Evolutionary conservation across 1,284 basidiomycete species (phyloP), one percentile per base, ranked within the genome.

Genomic region (Apiotrichum montevideense): DNA sequence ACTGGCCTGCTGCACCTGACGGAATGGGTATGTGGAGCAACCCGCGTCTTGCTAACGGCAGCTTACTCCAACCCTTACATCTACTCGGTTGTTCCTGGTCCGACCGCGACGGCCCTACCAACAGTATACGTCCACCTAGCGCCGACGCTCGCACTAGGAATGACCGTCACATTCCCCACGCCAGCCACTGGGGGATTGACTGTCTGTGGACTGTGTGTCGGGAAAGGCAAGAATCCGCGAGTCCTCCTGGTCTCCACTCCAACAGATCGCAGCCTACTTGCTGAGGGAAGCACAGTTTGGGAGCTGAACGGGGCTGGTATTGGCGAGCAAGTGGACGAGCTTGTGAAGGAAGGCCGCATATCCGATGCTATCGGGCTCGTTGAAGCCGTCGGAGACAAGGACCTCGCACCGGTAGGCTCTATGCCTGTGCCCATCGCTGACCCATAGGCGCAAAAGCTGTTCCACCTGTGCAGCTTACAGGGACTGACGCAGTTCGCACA

Each of bases 41-140:
- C 32, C 46, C 4, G 3, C 2, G 8, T 9, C 7, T 6, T 1
- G 44, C 58, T 60, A 34, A 59, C 46, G 35, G 8, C 62, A 89
- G 90, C 85, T 1, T 88, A 85, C 59, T 79, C 88, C 39, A 87
- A 86, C 65, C 93, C 93, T 0, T 95, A 92, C 70, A 81, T 96
- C 41, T 83, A 95, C 68, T 85, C 89, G 0, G 78, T 88, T 10
- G 78, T 94, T 5, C 87, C 90, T 1, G 66, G 75, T 4, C 51
- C 61, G 0, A 64, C 70, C 44, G 45, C 55, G 8, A 50, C 64
- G 1, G 47, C 55, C 9, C 81, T 83, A 1, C 81, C 85, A 0
- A 81, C 85, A 7, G 61, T 95, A 14, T 87, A 92, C 67, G 82
- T 94, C n/a, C 83, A 85, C 32, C 88, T 90, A 0, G 84, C 87